Percentiles rank a stretch among this genome's conserved stretches.
Evolutionary conservation across 371 early-diverging fungal species (phyloP).

Genomic region (Funneliformis caledonium): DNA sequence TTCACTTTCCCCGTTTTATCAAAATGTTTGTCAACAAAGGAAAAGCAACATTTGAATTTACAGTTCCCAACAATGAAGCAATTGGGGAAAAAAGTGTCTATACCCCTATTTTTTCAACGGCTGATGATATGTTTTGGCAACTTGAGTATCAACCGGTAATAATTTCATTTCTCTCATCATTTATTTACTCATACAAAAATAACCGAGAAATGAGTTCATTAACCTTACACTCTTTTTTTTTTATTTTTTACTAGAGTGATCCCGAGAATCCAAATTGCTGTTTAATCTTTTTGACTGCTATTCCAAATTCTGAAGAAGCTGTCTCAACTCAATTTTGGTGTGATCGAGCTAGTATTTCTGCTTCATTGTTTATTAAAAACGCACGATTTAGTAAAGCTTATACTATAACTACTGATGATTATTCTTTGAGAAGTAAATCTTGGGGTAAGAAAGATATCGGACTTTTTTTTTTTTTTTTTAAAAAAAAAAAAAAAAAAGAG

Average conservation of each 20-base stretch:
- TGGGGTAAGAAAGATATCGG: not conserved
- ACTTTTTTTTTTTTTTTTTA: too few species aligned
- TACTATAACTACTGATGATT: not conserved
- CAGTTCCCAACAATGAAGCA: not conserved
- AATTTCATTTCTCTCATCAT: not conserved
- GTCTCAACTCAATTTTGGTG: conserved; percentile 12
- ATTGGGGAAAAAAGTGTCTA: not conserved
- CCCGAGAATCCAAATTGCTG: conserved; percentile 26
- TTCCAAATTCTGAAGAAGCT: conserved; percentile 37
- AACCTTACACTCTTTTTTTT: not conserved
- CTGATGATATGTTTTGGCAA: conserved; percentile 12
- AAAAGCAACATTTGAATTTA: not conserved
- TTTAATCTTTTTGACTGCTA: conserved; percentile 19
- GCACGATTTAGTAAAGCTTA: not conserved
- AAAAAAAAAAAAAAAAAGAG: too few species aligned
- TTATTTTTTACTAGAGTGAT: not conserved
- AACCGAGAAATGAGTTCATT: not conserved
- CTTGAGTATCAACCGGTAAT: not conserved
- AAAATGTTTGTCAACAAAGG: not conserved
- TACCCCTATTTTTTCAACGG: not conserved
- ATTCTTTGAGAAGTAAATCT: not conserved
- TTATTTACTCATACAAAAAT: not conserved
- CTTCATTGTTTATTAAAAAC: conserved; percentile 23
- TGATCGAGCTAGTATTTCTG: conserved; percentile 20
- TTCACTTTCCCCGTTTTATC: too few species aligned